Evolutionary conservation across 129 eudicot species (phyloP), one percentile per base, ranked within the genome.

Genomic region (Pittosporum tobira): DNA sequence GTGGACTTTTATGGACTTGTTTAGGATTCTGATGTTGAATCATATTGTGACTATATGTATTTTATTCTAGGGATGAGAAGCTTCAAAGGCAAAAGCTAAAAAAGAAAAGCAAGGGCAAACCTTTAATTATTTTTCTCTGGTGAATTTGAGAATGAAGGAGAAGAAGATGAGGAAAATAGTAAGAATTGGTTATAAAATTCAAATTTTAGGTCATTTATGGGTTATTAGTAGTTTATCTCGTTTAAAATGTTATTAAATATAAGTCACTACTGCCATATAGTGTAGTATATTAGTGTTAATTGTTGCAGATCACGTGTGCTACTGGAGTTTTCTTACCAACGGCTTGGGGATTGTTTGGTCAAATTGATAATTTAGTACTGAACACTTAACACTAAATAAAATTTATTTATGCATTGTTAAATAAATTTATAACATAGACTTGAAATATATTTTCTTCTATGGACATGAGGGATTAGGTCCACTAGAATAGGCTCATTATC

Each of bases 71-170:
- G 75, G 99, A 91, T 75, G 99, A 83, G 66, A 82, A 81, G 71
- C 91, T 91, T 73, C 96, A 83, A 60, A 56, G 80, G 54, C 96
- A 91, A 53, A 91, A 91, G 68, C 74, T 82, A 25, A 81, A 91
- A 60, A 91, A 91, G 94, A 76, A 91, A 87, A 64, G 57, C 75
- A 57, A 86, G 75, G 80, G 90, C 61, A n/a, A 77, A 82, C 70
- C 84, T 96, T 30, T 79, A 76, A 55, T 73, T 91, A 44, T 91
- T 96, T 18, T 91, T 91, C 61, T 69, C 80, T 49, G 98, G 86
- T 54, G 98, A 91, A 48, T 23, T 81, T 48, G 94, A 91, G 55
- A 68, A 78, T 62, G 87, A 67, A 61, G 70, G 85, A 59, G 97
- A 89, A 57, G 96, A 78, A 24, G 85, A 77, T 24, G 74, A 27